A percentile compares a stretch with the other conserved stretches of the same genome.
These are phyloP conservation scores for Oryza meyeriana DNA, from an alignment of 176 grass and related monocot species.

Conservation along the genomic window DNA sequence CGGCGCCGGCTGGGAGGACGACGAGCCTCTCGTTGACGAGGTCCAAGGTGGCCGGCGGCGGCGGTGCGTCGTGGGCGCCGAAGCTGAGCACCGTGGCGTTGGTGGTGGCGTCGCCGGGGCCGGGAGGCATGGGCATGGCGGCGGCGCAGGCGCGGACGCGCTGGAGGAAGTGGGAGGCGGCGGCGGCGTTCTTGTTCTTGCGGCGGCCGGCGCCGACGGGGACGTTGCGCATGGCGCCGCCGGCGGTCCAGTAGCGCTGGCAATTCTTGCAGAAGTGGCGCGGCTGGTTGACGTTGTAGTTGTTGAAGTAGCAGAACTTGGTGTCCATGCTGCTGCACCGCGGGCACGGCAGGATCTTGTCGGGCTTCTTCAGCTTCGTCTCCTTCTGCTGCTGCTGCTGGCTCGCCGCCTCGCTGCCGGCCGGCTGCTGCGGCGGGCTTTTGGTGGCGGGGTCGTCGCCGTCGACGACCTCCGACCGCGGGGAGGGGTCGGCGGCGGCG, in stretches of 20 bases:
- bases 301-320: slow-evolving; percentile 83
- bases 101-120: not conserved
- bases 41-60: not conserved
- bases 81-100: slow-evolving; percentile 61
- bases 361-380: slow-evolving; percentile 64
- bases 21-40: not conserved
- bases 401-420: not conserved
- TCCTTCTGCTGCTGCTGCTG: not conserved
- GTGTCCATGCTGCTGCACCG: slow-evolving; percentile 67
- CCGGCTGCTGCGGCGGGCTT: not conserved
- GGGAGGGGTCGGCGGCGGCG: not conserved
- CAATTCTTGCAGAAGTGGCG: slow-evolving; percentile 95
- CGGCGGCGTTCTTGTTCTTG: slow-evolving; percentile 66
- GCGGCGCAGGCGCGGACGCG: slow-evolving; percentile 13
- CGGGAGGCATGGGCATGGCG: not conserved
- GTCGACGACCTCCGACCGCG: slow-evolving; percentile 44
- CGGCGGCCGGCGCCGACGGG: slow-evolving; percentile 78
- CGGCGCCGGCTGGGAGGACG: not conserved
- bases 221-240: slow-evolving; percentile 87
- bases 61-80: slow-evolving; percentile 4
- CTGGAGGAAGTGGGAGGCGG: slow-evolving; percentile 41
- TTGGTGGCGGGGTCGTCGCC: slow-evolving; percentile 22
- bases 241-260: slow-evolving; percentile 94
- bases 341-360: slow-evolving; percentile 67
- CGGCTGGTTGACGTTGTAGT: slow-evolving; percentile 87